Conservation (phyloP, 345 rosid species). For the Noccaea caerulescens region DNA sequence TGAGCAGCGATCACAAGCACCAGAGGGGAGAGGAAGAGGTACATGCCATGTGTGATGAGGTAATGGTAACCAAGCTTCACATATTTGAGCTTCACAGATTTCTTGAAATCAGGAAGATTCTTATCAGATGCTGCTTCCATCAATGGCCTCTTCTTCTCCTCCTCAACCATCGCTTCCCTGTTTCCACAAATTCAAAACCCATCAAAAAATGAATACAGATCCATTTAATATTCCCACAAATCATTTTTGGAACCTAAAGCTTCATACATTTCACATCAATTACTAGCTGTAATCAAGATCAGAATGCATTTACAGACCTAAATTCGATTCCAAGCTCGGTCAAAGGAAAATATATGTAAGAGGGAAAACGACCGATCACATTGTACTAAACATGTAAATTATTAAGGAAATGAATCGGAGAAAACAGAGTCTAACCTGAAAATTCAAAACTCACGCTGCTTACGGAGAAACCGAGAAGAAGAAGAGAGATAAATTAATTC, state of each 20-base stretch:
- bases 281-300: not conserved
- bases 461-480: conserved; percentile 44
- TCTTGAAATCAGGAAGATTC: conserved; percentile 66
- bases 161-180: conserved; percentile 43
- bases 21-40: conserved; percentile 58
- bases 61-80: conserved; percentile 75
- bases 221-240: not conserved
- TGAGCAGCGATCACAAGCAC: conserved; percentile 54
- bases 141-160: conserved; percentile 46
- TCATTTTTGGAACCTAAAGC: not conserved
- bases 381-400: not conserved
- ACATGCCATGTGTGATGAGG: conserved; percentile 70
- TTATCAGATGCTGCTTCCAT: conserved; percentile 43
- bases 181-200: not conserved
- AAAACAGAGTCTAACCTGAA: conserved; percentile 38
- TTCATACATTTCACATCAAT: conserved; percentile 1
- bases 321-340: not conserved
- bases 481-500: not conserved
- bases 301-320: conserved; percentile 16
- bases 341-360: not conserved
- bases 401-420: not conserved
- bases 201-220: not conserved
- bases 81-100: conserved; percentile 63
- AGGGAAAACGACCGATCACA: conserved; percentile 2
- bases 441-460: conserved; percentile 21